phyloP scores from a whole-genome alignment of 352 stramenopile species.

The Phytophthora citricola region DNA sequence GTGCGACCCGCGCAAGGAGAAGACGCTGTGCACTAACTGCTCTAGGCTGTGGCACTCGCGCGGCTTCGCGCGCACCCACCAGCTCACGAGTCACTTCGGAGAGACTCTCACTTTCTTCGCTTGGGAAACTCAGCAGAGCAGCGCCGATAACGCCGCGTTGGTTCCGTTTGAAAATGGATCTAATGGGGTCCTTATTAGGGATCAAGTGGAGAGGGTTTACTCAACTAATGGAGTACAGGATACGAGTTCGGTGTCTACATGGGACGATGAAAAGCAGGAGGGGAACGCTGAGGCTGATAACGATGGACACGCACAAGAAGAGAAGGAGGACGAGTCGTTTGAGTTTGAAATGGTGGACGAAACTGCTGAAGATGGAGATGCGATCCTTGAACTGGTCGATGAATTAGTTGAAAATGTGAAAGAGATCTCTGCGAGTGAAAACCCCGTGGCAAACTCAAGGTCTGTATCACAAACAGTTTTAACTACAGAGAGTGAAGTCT shows the following conservation, averaged over 20 bases:
- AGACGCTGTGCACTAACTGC: conserved; percentile 36
- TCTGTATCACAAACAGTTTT: not conserved
- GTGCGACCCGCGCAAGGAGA: conserved; percentile 45
- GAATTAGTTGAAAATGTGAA: conserved; percentile 7
- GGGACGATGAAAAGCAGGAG: conserved; percentile 12
- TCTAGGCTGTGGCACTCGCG: conserved; percentile 53
- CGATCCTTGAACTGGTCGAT: conserved; percentile 15
- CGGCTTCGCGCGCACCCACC: conserved; percentile 41
- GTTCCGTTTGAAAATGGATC: not conserved
- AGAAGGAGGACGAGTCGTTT: conserved; percentile 4
- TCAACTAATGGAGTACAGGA: not conserved
- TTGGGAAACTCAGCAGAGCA: conserved; percentile 17
- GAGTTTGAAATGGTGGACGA: conserved; percentile 18
- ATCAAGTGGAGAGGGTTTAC: not conserved
- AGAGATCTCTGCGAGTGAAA: not conserved
- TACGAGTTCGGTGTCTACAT: not conserved
- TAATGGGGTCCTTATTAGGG: not conserved
- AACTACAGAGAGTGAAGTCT: not conserved
- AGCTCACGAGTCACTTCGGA: conserved; percentile 32
- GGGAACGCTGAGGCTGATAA: not conserved
- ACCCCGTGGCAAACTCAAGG: not conserved
- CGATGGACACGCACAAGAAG: not conserved
- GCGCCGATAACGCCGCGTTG: not conserved
- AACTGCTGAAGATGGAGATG: conserved; percentile 17
- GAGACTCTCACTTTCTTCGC: conserved; percentile 29